Base-by-base conservation (phyloP, 208 protist genomes). In the Angomonas deanei region DNA sequence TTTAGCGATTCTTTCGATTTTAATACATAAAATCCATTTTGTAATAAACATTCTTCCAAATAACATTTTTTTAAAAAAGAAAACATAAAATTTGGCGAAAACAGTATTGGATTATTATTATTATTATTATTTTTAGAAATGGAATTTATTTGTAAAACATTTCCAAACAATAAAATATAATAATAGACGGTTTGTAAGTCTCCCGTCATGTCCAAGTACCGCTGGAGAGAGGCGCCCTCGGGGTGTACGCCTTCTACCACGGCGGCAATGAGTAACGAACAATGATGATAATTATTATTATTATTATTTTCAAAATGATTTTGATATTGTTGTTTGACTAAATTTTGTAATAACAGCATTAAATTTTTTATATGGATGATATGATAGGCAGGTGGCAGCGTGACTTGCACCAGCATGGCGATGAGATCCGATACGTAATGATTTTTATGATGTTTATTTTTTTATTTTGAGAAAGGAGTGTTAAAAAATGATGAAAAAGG, bases 161-260 rank as follows among this genome's bases (percentile, higher is more conserved):
- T 52, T 11, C 83, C 76, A 55, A 85, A 92, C 3, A 74, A 64
- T 1, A 75, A 60, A 1, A 72, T 70, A 56, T 91, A 92, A 61
- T 78, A 79, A 32, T 85, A 38, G 31, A 80, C 59, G 1, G 75
- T 84, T 64, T 94, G 88, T 49, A 91, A 66, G 31, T 94, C 88
- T 24, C 69, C 70, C 23, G 69, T 88, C 73, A 78, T 78, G 71
- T 94, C 88, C 31, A 92, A 73, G 72, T 94, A 94, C 17, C 78
- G 77, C 67, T 94, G 88, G 50, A 94, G 67, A 1, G 80, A 70
- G 23, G 31, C 62, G 33, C 27, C 68, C 58, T 79, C 61, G 26
- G 42, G 30, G 56, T 69, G 66, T 19, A 71, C 57, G 0, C 70
- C 76, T 49, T 91, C 83, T 50, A 91, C 83, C 4, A 70, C 79